phyloP scores from a whole-genome alignment of 345 rosid species.

The Turritis glabra region DNA sequence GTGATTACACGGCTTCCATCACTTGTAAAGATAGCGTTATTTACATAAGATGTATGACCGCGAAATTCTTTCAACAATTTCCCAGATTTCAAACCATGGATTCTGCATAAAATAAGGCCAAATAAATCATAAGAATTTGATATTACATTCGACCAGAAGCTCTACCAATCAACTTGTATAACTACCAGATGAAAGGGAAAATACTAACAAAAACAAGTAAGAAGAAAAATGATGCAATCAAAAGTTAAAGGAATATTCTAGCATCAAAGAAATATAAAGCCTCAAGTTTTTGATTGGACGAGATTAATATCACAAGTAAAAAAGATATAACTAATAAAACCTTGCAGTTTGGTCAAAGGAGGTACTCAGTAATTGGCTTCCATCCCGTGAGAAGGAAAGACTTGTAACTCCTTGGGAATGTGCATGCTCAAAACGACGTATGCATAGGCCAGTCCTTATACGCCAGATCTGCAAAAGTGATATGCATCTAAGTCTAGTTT shows the following conservation, averaged over 20 bases:
- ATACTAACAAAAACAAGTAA: not conserved
- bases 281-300: not conserved
- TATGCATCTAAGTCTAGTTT: conserved; percentile 14
- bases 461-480: conserved; percentile 81
- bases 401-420: conserved; percentile 97
- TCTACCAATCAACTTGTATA: not conserved
- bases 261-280: not conserved
- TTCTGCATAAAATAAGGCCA: conserved; percentile 48
- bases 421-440: conserved; percentile 90
- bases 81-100: conserved; percentile 97
- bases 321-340: conserved; percentile 38
- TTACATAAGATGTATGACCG: conserved; percentile 74
- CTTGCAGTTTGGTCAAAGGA: conserved; percentile 96
- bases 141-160: not conserved
- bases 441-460: conserved; percentile 87
- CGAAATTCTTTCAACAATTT: conserved; percentile 94
- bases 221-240: not conserved
- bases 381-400: conserved; percentile 92
- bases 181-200: not conserved
- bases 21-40: conserved; percentile 87
- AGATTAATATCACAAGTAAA: not conserved
- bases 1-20: conserved; percentile 90
- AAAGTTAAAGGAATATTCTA: not conserved
- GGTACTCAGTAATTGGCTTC: conserved; percentile 90
- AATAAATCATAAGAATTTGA: not conserved